phyloP scores from a whole-genome alignment of 306 rosid genomes.

The Arachis stenosperma region DNA sequence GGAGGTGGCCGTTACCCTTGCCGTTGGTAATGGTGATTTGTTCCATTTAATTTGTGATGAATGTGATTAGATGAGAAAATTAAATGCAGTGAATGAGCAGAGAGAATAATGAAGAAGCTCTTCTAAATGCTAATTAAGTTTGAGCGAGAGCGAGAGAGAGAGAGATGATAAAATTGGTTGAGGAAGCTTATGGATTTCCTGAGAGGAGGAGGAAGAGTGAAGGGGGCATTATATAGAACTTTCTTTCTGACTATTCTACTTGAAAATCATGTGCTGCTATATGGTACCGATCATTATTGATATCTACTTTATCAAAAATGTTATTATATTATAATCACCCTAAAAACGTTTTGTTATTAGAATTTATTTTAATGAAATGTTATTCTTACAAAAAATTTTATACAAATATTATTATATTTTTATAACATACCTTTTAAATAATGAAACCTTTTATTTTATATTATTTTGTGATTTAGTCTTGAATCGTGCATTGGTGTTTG shows the following conservation, averaged over 20 bases:
- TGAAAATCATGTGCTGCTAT: background rate
- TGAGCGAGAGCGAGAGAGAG: constrained; percentile 2
- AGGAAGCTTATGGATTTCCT: constrained; percentile 37
- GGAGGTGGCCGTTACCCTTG: constrained; percentile 32
- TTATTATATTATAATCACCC: too few relatives aligned
- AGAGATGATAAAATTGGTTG: background rate
- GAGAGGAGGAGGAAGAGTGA: constrained; percentile 19
- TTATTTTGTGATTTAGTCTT: background rate
- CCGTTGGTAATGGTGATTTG: constrained; percentile 33
- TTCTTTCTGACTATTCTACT: background rate
- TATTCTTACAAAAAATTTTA: too few relatives aligned
- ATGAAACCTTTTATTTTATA: background rate
- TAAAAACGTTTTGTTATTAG: too few relatives aligned
- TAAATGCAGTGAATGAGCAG: background rate
- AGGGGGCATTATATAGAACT: constrained; percentile 44
- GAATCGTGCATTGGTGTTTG: constrained; percentile 14
- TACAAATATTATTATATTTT: too few relatives aligned
- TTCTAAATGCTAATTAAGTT: background rate
- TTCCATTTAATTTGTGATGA: constrained; percentile 41
- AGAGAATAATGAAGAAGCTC: background rate
- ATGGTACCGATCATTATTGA: background rate
- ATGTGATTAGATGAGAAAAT: background rate
- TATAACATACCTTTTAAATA: background rate
- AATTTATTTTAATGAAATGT: too few relatives aligned
- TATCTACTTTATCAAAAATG: too few relatives aligned